A percentile compares a stretch with the other conserved stretches of the same genome.
Conservation (phyloP, 352 stramenopile species). For the Phytophthora litchii region DNA sequence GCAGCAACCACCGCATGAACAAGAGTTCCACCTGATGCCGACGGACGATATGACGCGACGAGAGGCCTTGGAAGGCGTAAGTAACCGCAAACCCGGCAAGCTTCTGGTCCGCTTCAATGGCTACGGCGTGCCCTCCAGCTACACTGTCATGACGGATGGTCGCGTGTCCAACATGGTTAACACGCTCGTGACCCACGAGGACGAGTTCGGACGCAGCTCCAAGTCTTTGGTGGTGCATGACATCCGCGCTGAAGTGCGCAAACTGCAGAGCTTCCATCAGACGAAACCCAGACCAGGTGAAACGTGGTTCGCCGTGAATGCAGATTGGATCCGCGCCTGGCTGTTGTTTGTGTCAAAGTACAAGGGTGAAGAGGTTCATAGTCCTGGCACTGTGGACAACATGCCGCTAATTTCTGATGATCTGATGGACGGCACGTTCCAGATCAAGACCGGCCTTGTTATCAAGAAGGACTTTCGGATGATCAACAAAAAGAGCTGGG, state of each 20-base stretch:
- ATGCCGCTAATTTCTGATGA: constrained; percentile 77
- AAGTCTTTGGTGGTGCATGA: constrained; percentile 54
- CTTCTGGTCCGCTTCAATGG: constrained; percentile 70
- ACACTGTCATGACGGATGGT: constrained; percentile 61
- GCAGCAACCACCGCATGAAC: constrained; percentile 63
- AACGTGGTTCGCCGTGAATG: constrained; percentile 70
- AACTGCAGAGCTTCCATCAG: constrained; percentile 71
- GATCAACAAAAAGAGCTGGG: constrained; percentile 84
- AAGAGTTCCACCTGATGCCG: constrained; percentile 61
- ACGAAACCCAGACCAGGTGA: constrained; percentile 60
- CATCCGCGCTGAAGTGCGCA: constrained; percentile 65
- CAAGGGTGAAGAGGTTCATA: constrained; percentile 61
- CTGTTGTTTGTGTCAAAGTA: constrained; percentile 79
- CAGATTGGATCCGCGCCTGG: constrained; percentile 74
- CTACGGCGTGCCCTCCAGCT: constrained; percentile 61
- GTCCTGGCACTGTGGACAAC: constrained; percentile 71
- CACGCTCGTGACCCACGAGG: constrained; percentile 65
- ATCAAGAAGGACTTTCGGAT: constrained; percentile 83
- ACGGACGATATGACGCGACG: constrained; percentile 63
- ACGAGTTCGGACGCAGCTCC: constrained; percentile 62
- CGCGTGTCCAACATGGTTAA: constrained; percentile 55
- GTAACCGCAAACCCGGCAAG: constrained; percentile 72
- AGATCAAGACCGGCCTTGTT: constrained; percentile 55
- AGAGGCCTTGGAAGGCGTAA: constrained; percentile 56
- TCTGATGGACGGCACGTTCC: constrained; percentile 67